These are phyloP conservation scores for Alternaria incomplexa DNA, from an alignment of 2,329 filamentous ascomycete species.

Conservation along the genomic window DNA sequence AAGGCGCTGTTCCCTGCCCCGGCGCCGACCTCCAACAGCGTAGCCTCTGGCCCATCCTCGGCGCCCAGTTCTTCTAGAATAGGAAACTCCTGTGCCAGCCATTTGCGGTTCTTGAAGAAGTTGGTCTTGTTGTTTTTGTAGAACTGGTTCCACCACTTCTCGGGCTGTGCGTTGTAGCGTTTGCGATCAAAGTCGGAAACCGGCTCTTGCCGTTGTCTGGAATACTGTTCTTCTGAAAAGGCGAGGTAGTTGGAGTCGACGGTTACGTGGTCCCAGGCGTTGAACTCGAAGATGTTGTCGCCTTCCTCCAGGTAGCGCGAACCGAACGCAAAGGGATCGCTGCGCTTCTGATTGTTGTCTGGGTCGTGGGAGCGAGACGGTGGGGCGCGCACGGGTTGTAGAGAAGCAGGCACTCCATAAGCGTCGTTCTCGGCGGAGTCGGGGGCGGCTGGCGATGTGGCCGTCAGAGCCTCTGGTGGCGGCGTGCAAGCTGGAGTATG, in stretches of 20 bases:
- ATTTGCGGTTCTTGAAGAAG: slow-evolving; percentile 99
- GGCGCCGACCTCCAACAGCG: slow-evolving; percentile 88
- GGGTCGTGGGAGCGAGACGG: slow-evolving; percentile 73
- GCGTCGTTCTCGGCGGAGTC: slow-evolving; percentile 47
- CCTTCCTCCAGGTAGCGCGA: slow-evolving; percentile 81
- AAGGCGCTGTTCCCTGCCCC: slow-evolving; percentile 97
- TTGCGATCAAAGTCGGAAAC: slow-evolving; percentile 93
- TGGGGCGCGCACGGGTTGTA: slow-evolving; percentile 54
- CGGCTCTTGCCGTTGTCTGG: slow-evolving; percentile 81
- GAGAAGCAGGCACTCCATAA: slow-evolving; percentile 58
- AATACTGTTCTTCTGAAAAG: slow-evolving; percentile 84
- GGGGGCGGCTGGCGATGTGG: neutral
- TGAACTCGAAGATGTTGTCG: slow-evolving; percentile 95
- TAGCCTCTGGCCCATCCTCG: slow-evolving; percentile 70
- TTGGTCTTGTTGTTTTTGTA: slow-evolving; percentile 98
- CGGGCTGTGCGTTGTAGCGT: slow-evolving; percentile 87
- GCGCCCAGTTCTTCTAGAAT: slow-evolving; percentile 78
- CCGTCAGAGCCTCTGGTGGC: slow-evolving; percentile 8
- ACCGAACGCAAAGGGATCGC: slow-evolving; percentile 94
- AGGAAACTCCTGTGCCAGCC: slow-evolving; percentile 95
- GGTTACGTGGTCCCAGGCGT: slow-evolving; percentile 98
- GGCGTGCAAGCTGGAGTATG: slow-evolving; percentile 21
- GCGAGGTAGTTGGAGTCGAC: slow-evolving; percentile 87
- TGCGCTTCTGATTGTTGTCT: slow-evolving; percentile 79
- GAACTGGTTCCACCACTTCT: slow-evolving; percentile 97